These are phyloP conservation scores for Arthrobotrys pseudoclavata DNA, from an alignment of 2,329 filamentous ascomycete genomes.

Conservation along the genomic window DNA sequence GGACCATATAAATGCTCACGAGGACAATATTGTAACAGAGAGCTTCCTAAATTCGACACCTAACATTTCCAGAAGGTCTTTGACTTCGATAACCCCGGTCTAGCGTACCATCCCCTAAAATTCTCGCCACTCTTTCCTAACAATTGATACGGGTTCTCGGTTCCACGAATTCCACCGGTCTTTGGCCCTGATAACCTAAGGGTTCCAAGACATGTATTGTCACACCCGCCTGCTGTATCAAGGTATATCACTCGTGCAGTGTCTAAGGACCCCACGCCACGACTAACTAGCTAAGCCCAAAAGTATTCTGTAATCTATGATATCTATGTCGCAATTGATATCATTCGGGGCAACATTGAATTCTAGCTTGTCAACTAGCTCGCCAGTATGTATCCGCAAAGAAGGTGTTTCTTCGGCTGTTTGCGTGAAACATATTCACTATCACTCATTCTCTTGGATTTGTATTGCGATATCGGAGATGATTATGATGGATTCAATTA, in stretches of 20 bases:
- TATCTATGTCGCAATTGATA: constrained; percentile 46
- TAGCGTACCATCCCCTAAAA: constrained; percentile 14
- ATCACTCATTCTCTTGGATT: neutral
- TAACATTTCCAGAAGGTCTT: constrained; percentile 59
- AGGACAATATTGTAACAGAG: constrained; percentile 6
- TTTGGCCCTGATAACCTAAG: constrained; percentile 37
- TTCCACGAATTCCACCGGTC: constrained; percentile 46
- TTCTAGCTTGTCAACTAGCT: constrained; percentile 21
- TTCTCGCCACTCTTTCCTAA: constrained; percentile 32
- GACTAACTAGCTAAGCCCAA: neutral
- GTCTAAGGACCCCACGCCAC: constrained; percentile 12
- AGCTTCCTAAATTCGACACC: constrained; percentile 54
- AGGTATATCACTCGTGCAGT: constrained; percentile 14
- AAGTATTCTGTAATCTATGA: constrained; percentile 34
- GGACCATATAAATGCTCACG: constrained; percentile 18
- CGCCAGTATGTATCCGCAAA: constrained; percentile 27
- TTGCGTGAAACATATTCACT: constrained; percentile 3
- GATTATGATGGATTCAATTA: constrained; percentile 7
- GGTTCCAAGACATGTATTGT: constrained; percentile 27
- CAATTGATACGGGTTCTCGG: constrained; percentile 42
- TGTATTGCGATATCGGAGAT: constrained; percentile 49
- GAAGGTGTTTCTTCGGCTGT: constrained; percentile 49
- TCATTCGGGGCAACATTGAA: constrained; percentile 10
- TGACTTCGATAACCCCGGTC: constrained; percentile 5
- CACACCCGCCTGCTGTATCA: constrained; percentile 29